Conservation (phyloP, 306 rosid species). For the Lagenaria siceraria region DNA sequence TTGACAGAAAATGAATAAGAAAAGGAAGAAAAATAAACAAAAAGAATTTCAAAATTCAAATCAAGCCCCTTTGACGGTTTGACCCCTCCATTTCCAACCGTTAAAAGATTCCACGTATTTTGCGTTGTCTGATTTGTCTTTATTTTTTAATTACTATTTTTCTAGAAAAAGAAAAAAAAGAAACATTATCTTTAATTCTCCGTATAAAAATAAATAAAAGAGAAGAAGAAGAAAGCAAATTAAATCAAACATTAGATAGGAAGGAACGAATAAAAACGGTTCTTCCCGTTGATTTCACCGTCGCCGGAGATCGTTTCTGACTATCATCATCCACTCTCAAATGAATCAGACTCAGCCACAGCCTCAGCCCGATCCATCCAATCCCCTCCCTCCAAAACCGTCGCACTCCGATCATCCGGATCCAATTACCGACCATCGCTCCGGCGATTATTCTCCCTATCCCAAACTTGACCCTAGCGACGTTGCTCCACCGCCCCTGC, state of each 20-base stretch:
- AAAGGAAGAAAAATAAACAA: neutral
- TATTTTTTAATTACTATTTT: too few species aligned
- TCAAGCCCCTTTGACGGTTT: neutral
- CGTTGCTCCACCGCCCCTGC: slow-evolving; percentile 23
- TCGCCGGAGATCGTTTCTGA: neutral
- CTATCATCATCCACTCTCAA: neutral
- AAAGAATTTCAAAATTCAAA: slow-evolving; percentile 3
- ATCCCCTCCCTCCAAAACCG: neutral
- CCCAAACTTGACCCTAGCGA: slow-evolving; percentile 65
- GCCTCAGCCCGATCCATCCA: neutral
- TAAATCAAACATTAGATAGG: neutral
- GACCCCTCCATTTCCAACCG: slow-evolving; percentile 11
- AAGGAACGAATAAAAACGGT: neutral
- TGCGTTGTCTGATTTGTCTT: neutral
- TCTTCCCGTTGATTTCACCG: neutral
- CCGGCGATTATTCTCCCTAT: slow-evolving; percentile 63
- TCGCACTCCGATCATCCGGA: neutral
- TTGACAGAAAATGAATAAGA: neutral
- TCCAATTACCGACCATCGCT: slow-evolving; percentile 6
- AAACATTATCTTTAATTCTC: neutral
- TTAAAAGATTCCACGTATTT: neutral
- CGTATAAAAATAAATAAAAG: neutral
- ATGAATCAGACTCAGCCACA: neutral
- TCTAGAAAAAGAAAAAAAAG: neutral
- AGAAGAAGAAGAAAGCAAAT: neutral